Conservation (phyloP, 2,329 filamentous ascomycete species). For the Aspergillus puulaauensis region DNA sequence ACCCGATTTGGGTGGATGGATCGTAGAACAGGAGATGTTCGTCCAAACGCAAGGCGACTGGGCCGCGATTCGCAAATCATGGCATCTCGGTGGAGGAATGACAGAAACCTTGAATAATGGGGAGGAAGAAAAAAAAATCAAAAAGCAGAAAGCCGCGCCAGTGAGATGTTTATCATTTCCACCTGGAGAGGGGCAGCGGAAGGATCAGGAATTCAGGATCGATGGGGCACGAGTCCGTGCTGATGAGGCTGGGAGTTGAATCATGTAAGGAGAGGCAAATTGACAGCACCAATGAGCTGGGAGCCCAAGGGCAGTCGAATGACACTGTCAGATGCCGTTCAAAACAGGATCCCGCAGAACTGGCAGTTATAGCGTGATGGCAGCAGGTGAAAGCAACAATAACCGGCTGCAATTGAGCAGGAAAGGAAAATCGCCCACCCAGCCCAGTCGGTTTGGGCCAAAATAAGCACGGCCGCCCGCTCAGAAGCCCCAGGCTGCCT, state of each 20-base stretch:
- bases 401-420: neutral
- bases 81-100: too few species aligned
- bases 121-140: too few species aligned
- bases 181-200: neutral
- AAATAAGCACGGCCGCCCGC: slow-evolving; percentile 19
- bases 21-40: too few species aligned
- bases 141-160: neutral
- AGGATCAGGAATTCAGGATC: neutral
- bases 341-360: neutral
- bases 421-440: neutral
- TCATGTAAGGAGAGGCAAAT: neutral
- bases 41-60: too few species aligned
- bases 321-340: slow-evolving; percentile 17
- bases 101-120: too few species aligned
- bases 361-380: neutral
- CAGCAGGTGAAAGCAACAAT: neutral
- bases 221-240: slow-evolving; percentile 1
- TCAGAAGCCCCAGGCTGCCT: slow-evolving; percentile 12
- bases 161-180: slow-evolving; percentile 5
- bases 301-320: neutral
- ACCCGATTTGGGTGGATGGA: too few species aligned
- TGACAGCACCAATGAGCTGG: neutral
- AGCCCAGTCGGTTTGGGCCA: slow-evolving; percentile 7
- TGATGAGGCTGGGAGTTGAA: slow-evolving; percentile 1
- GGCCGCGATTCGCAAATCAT: too few species aligned